These are phyloP conservation scores for Monosporascus cannonballus DNA, from an alignment of 2,329 filamentous ascomycete species.

Conservation along the genomic window DNA sequence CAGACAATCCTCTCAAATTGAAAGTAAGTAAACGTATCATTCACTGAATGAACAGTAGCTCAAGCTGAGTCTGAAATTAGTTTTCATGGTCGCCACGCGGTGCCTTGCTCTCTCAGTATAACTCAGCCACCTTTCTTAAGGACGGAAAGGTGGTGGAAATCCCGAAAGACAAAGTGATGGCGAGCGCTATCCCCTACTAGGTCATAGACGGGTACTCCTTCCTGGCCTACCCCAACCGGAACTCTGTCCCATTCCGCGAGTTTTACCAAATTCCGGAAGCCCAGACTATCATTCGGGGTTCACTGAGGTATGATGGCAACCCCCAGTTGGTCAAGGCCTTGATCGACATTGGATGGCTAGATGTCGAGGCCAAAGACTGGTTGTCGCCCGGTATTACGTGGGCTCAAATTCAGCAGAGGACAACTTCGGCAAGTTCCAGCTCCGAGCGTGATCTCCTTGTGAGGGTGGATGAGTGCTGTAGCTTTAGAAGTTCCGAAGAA, in stretches of 20 bases:
- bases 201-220: slow-evolving; percentile 53
- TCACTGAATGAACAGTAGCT: too few relatives aligned
- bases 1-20: slow-evolving; percentile 1
- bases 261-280: slow-evolving; percentile 66
- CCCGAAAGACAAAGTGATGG: slow-evolving; percentile 51
- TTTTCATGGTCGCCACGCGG: slow-evolving; percentile 64
- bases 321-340: slow-evolving; percentile 62
- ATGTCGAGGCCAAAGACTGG: slow-evolving; percentile 11
- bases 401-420: slow-evolving; percentile 13
- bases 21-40: background rate
- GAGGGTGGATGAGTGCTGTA: slow-evolving; percentile 56
- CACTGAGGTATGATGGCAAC: slow-evolving; percentile 62
- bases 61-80: slow-evolving; percentile 23
- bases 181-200: slow-evolving; percentile 59
- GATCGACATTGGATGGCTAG: slow-evolving; percentile 62
- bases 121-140: slow-evolving; percentile 59
- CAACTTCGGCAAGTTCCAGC: slow-evolving; percentile 4
- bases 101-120: slow-evolving; percentile 60
- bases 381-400: slow-evolving; percentile 14
- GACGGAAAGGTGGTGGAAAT: slow-evolving; percentile 48
- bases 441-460: slow-evolving; percentile 45
- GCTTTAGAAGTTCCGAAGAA: slow-evolving; percentile 52
- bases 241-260: slow-evolving; percentile 61
- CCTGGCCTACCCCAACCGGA: slow-evolving; percentile 65
- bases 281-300: slow-evolving; percentile 61